phyloP scores from a whole-genome alignment of 164 flowering plant genomes.

The Echeveria elegans region DNA sequence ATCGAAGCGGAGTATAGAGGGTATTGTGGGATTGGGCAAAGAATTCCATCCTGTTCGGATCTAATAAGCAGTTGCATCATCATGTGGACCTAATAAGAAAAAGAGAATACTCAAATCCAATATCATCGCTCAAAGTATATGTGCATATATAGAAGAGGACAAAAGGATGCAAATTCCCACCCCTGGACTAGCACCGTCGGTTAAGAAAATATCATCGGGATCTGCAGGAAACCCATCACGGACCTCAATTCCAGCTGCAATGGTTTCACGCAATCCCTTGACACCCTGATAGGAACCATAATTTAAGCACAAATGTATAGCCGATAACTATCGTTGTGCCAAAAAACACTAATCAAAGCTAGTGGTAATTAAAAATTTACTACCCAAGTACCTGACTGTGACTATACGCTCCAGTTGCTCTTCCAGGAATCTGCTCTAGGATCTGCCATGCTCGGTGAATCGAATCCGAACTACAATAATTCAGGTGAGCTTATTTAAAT shows the following conservation, averaged over 20 bases:
- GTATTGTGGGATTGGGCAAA: constrained; percentile 98
- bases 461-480: constrained; percentile 62
- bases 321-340: background rate
- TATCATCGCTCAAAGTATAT: background rate
- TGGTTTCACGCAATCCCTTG: constrained; percentile 83
- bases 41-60: constrained; percentile 88
- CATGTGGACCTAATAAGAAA: constrained; percentile 71
- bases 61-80: constrained; percentile 93
- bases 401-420: constrained; percentile 99
- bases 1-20: constrained; percentile 99
- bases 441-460: constrained; percentile 83
- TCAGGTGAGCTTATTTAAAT: background rate
- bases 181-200: constrained; percentile 99
- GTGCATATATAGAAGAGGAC: background rate
- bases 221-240: constrained; percentile 92
- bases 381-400: constrained; percentile 74
- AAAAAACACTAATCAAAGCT: background rate
- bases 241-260: constrained; percentile 92
- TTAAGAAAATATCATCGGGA: constrained; percentile 88
- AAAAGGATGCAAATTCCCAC: constrained; percentile 24
- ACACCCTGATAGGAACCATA: constrained; percentile 47
- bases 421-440: constrained; percentile 91
- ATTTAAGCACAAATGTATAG: background rate
- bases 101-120: background rate
- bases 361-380: background rate